phyloP scores from a whole-genome alignment of 2,329 filamentous ascomycete species.

The Aspergillus transmontanensis region DNA sequence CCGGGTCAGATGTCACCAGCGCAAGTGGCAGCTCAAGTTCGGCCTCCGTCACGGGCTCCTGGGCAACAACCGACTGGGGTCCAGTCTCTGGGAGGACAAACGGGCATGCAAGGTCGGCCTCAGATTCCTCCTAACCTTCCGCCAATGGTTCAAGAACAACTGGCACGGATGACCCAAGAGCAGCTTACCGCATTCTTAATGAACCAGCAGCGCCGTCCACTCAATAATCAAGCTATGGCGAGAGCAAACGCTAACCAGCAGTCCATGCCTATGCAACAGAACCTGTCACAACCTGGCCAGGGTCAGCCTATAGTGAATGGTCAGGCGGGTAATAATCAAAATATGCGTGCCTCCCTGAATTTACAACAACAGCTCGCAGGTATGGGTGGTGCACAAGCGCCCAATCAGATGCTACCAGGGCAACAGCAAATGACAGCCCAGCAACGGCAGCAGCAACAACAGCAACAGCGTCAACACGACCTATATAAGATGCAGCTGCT shows the following conservation, averaged over 20 bases:
- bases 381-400: conserved; percentile 31
- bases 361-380: conserved; percentile 37
- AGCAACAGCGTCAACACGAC: conserved; percentile 35
- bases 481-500: conserved; percentile 35
- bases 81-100: conserved; percentile 30
- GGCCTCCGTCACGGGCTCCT: conserved; percentile 37
- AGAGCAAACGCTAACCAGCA: conserved; percentile 35
- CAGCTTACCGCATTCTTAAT: conserved; percentile 36
- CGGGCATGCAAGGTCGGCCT: conserved; percentile 35
- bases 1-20: conserved; percentile 42
- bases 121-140: conserved; percentile 40
- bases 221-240: conserved; percentile 34
- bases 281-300: conserved; percentile 36
- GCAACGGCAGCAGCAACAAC: conserved; percentile 29
- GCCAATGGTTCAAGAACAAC: conserved; percentile 36
- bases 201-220: conserved; percentile 35
- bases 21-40: conserved; percentile 35
- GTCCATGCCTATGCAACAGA: conserved; percentile 32
- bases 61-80: conserved; percentile 32
- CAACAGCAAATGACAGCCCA: conserved; percentile 37
- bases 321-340: conserved; percentile 36
- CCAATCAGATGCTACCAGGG: conserved; percentile 35
- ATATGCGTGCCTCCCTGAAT: conserved; percentile 37
- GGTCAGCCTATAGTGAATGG: conserved; percentile 33
- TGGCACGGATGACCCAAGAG: conserved; percentile 39